Evolutionary conservation across 176 grass and related monocot species (phyloP).

Genomic region (Musa troglodytarum): DNA sequence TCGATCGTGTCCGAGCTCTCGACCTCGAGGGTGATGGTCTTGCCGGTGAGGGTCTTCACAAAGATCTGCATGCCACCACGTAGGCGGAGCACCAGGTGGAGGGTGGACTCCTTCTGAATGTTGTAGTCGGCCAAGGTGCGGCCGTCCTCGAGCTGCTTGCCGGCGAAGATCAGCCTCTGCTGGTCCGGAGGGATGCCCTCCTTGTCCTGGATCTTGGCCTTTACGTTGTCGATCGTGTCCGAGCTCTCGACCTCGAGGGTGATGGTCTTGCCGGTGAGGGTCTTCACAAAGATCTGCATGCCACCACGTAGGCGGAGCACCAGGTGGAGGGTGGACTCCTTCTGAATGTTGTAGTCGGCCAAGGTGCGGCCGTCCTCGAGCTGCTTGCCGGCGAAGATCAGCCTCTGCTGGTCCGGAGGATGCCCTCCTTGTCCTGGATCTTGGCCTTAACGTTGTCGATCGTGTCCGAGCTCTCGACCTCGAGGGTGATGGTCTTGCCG

Average conservation of each 20-base stretch:
- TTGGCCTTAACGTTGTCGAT: slow-evolving; percentile 8
- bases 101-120: background rate
- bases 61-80: no score
- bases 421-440: background rate
- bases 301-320: no score
- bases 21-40: no score
- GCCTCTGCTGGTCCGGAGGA: no score
- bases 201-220: background rate
- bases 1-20: no score
- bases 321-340: background rate
- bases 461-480: background rate
- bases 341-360: background rate
- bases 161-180: background rate
- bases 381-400: background rate
- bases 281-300: slow-evolving; percentile 6
- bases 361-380: background rate
- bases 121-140: background rate
- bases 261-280: background rate
- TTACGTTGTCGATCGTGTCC: slow-evolving; percentile 4
- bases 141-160: background rate
- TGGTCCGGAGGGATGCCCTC: no score
- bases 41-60: no score
- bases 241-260: slow-evolving; percentile 1
- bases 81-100: background rate
- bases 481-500: background rate